Evolutionary conservation across 352 stramenopile species (phyloP).

Genomic region (Globisporangium camurandrum): DNA sequence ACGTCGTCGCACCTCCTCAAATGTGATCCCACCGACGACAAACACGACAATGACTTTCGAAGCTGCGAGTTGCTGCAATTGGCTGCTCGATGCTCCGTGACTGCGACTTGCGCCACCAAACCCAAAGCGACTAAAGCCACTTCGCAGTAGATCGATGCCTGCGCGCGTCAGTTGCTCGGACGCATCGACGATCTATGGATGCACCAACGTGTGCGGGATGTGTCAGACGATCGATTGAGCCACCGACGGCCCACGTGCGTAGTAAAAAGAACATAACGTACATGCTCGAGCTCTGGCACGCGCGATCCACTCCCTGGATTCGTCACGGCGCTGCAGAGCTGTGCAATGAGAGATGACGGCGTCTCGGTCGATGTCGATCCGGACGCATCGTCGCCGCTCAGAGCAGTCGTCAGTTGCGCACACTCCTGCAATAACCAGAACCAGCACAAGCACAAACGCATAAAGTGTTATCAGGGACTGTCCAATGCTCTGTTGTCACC

Average conservation of each 20-base stretch:
- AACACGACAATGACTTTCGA: slow-evolving; percentile 54
- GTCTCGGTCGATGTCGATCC: slow-evolving; percentile 5
- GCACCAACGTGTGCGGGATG: neutral
- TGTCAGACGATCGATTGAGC: no score
- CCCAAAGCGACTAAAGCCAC: slow-evolving; percentile 76
- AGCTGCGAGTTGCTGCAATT: slow-evolving; percentile 24
- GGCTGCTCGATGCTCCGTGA: slow-evolving; percentile 3
- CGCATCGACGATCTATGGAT: slow-evolving; percentile 54
- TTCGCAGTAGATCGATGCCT: slow-evolving; percentile 74
- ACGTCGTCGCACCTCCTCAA: slow-evolving; percentile 72
- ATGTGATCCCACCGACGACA: slow-evolving; percentile 71
- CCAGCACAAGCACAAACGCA: no score
- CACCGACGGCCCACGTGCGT: no score
- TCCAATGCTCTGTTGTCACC: no score
- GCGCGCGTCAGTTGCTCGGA: slow-evolving; percentile 70
- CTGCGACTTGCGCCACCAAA: slow-evolving; percentile 27
- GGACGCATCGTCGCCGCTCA: slow-evolving; percentile 18
- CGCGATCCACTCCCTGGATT: slow-evolving; percentile 15
- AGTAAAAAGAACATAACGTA: slow-evolving; percentile 12
- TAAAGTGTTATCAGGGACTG: neutral
- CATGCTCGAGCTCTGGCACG: slow-evolving; percentile 37
- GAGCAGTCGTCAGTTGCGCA: slow-evolving; percentile 40
- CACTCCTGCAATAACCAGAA: slow-evolving; percentile 68
- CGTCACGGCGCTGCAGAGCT: slow-evolving; percentile 38
- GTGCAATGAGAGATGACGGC: slow-evolving; percentile 29